These are phyloP conservation scores for Sclerotinia spermophila DNA, from an alignment of 2,329 filamentous ascomycete species.

Conservation along the genomic window DNA sequence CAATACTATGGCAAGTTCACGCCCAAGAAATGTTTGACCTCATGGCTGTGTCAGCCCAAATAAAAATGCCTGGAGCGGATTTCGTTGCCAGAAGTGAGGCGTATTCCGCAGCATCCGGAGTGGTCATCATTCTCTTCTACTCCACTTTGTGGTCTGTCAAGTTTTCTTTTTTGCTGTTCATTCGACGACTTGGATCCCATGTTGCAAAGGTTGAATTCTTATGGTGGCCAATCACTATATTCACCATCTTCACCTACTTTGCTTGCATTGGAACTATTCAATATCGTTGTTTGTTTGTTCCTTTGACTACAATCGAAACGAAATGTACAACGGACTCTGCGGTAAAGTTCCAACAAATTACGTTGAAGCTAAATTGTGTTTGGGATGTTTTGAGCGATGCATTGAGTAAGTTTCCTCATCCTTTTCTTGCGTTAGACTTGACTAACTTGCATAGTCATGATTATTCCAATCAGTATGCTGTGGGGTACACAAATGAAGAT, in stretches of 20 bases:
- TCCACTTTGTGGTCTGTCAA: constrained; percentile 1
- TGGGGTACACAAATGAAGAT: constrained; percentile 1
- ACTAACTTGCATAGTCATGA: background rate
- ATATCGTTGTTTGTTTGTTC: background rate
- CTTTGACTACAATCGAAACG: background rate
- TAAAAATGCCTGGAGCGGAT: background rate
- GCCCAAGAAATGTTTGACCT: background rate
- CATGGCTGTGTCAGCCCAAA: background rate
- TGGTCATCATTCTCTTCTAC: background rate
- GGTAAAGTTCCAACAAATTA: background rate
- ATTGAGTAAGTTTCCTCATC: background rate
- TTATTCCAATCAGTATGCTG: background rate
- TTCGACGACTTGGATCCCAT: constrained; percentile 1
- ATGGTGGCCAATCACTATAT: constrained; percentile 2
- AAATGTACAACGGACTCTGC: background rate
- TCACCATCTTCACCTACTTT: background rate
- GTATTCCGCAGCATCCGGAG: background rate
- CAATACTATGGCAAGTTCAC: constrained; percentile 2
- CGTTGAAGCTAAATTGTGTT: background rate
- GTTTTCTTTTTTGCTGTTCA: background rate
- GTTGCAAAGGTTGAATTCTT: background rate
- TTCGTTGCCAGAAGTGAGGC: background rate
- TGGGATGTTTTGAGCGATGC: background rate
- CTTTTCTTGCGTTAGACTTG: background rate
- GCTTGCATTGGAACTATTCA: background rate